These are phyloP conservation scores for Lichtheimia hyalospora DNA, from an alignment of 371 early-diverging fungal genomes.

Conservation along the genomic window DNA sequence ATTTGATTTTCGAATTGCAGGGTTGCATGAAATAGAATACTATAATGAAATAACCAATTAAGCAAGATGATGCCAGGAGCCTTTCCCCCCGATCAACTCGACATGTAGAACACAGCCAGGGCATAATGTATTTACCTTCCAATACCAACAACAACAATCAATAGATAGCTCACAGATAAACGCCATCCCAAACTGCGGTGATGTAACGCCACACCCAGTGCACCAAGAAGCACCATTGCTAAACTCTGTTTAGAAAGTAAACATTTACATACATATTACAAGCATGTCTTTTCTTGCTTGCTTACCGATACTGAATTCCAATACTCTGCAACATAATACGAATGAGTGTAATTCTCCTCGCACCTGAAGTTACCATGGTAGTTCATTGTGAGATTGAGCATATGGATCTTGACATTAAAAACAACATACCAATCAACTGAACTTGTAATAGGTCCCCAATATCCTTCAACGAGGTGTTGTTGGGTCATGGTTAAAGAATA, in stretches of 20 bases:
- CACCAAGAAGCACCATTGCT: constrained; percentile 41
- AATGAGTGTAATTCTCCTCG: constrained; percentile 33
- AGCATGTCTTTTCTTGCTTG: no score
- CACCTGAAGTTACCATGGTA: constrained; percentile 20
- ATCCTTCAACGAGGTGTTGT: constrained; percentile 14
- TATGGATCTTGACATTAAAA: no score
- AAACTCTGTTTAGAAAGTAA: constrained; percentile 25
- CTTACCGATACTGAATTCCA: constrained; percentile 46
- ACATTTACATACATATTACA: not conserved
- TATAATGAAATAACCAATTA: constrained; percentile 2
- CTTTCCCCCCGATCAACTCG: not conserved
- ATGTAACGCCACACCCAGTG: constrained; percentile 32
- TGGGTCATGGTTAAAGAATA: not conserved
- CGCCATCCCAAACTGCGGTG: constrained; percentile 35
- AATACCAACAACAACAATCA: constrained; percentile 44
- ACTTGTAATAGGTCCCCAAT: constrained; percentile 42
- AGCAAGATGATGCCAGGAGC: not conserved
- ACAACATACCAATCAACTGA: constrained; percentile 41
- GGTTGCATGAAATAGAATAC: constrained; percentile 44
- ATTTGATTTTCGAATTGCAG: constrained; percentile 43
- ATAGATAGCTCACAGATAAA: constrained; percentile 32
- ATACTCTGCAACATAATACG: constrained; percentile 37
- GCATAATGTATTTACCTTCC: constrained; percentile 29
- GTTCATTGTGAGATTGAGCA: not conserved
- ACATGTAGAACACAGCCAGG: not conserved